Conservation (phyloP, 2,329 filamentous ascomycete species). For the Annulohypoxylon truncatum region DNA sequence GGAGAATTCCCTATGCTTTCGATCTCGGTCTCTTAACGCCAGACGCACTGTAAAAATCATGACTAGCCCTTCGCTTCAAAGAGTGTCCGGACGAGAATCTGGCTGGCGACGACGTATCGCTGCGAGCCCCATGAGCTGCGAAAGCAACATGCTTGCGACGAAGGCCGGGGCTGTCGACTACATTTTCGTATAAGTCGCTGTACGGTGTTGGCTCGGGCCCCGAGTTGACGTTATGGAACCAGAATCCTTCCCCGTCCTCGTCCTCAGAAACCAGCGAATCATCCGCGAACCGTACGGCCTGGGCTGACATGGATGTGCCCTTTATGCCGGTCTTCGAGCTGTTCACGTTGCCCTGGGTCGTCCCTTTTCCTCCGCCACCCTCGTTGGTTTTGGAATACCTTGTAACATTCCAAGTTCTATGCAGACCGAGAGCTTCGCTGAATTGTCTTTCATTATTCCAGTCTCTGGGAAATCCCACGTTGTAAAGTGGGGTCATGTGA, state of each 20-base stretch:
- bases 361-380: too few relatives aligned
- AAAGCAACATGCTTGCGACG: not conserved
- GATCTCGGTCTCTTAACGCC: not conserved
- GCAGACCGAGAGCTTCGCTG: too few relatives aligned
- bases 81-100: not conserved
- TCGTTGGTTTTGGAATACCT: too few relatives aligned
- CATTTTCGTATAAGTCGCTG: not conserved
- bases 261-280: not conserved
- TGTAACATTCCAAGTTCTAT: too few relatives aligned
- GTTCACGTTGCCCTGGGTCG: too few relatives aligned
- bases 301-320: not conserved
- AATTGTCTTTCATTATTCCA: too few relatives aligned
- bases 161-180: too few relatives aligned
- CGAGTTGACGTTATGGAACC: not conserved
- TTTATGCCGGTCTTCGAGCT: not conserved
- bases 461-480: too few relatives aligned
- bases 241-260: not conserved
- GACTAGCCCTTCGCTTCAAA: not conserved
- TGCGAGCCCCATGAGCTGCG: not conserved
- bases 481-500: too few relatives aligned
- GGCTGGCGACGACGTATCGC: not conserved
- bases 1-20: not conserved
- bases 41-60: not conserved
- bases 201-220: not conserved
- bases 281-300: not conserved